Conservation (phyloP, 2,329 filamentous ascomycete species). For the Trichoderma sp. region DNA sequence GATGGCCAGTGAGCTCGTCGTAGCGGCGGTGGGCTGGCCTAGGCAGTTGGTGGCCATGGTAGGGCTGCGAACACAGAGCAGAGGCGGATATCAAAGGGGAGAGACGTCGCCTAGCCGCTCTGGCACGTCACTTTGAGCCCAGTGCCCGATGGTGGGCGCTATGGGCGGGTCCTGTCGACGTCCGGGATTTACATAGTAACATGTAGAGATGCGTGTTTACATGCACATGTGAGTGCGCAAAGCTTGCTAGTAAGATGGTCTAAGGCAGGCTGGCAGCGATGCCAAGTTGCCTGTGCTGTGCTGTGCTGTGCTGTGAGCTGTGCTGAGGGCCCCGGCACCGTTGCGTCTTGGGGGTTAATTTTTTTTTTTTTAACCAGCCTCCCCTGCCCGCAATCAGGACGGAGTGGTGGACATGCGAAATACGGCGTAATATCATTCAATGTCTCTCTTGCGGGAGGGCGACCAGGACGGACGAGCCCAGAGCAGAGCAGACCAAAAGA, state of each 20-base stretch:
- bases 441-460: background rate
- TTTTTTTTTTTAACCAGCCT: slow-evolving; percentile 15
- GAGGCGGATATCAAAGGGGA: background rate
- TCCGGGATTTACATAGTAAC: slow-evolving; percentile 12
- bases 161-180: slow-evolving; percentile 12
- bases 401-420: slow-evolving; percentile 2
- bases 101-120: background rate
- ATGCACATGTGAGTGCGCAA: background rate
- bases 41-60: background rate
- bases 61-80: background rate
- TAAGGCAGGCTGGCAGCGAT: background rate
- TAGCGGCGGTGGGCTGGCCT: background rate
- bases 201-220: slow-evolving; percentile 9
- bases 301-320: too few species aligned
- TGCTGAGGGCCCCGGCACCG: background rate
- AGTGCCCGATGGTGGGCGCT: slow-evolving; percentile 16
- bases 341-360: background rate
- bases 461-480: background rate
- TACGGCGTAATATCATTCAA: slow-evolving; percentile 9
- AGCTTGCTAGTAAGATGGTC: slow-evolving; percentile 3
- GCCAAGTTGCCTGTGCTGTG: slow-evolving; percentile 4
- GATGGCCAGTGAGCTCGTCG: background rate
- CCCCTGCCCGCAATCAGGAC: slow-evolving; percentile 10
- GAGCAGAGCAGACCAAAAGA: too few species aligned
- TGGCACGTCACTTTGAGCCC: slow-evolving; percentile 7